A percentile compares a stretch with the other conserved stretches of the same genome.
Conservation (phyloP, 805 yeast genomes). For the Candida railenensis region DNA sequence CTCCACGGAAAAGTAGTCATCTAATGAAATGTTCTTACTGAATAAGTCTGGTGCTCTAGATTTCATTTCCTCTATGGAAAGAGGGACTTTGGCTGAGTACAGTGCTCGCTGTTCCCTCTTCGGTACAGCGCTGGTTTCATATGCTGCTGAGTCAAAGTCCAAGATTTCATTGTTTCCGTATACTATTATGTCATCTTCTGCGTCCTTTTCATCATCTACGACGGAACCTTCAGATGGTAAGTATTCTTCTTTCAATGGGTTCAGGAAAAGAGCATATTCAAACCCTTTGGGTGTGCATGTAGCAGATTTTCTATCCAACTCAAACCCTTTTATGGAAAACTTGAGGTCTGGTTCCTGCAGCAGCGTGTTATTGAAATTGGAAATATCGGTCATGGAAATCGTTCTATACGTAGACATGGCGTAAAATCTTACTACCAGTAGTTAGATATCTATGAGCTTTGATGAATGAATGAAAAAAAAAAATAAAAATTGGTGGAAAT, state of each 20-base stretch:
- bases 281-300: slow-evolving; percentile 3
- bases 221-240: slow-evolving; percentile 2
- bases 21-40: background rate
- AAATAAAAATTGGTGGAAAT: background rate
- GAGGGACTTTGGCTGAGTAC: background rate
- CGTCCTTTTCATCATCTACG: background rate
- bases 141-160: slow-evolving; percentile 1
- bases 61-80: slow-evolving; percentile 1
- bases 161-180: slow-evolving; percentile 2
- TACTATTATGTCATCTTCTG: background rate
- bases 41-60: slow-evolving; percentile 4
- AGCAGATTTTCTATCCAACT: background rate
- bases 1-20: slow-evolving; percentile 2
- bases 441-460: no score
- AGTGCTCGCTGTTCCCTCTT: background rate
- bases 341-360: slow-evolving; percentile 4
- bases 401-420: slow-evolving; percentile 1
- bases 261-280: slow-evolving; percentile 1
- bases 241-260: background rate
- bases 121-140: background rate
- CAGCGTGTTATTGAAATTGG: background rate
- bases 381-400: slow-evolving; percentile 1
- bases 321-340: slow-evolving; percentile 1
- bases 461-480: background rate
- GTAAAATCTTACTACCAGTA: no score